A percentile compares a stretch with the other conserved stretches of the same genome.
These are phyloP conservation scores for Podaxis carcinomalis DNA, from an alignment of 768 basidiomycete genomes.

Conservation along the genomic window DNA sequence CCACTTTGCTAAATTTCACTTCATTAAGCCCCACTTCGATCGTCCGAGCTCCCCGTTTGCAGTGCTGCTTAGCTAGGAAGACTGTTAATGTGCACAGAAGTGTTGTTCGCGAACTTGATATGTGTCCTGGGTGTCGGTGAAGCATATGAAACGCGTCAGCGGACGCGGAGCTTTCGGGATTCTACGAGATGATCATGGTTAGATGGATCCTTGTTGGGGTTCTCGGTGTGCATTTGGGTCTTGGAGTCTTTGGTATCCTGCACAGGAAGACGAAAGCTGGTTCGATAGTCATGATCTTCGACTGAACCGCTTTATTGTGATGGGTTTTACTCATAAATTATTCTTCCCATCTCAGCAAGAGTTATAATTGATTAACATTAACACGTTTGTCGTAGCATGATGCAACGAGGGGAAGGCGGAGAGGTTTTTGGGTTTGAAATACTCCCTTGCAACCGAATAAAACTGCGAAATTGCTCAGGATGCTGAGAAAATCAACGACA, in stretches of 20 bases:
- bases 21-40: background rate
- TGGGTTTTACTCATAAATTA: background rate
- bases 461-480: background rate
- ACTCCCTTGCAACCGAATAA: background rate
- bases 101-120: background rate
- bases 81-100: background rate
- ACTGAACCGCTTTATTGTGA: background rate
- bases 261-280: background rate
- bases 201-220: background rate
- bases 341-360: no score
- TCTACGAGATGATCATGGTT: background rate
- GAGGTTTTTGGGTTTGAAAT: background rate
- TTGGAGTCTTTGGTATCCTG: background rate
- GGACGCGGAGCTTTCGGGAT: background rate
- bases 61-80: background rate
- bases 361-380: no score
- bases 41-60: constrained; percentile 4
- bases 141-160: background rate
- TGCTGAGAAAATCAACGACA: background rate
- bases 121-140: background rate
- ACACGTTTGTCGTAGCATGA: no score
- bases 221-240: background rate
- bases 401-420: background rate
- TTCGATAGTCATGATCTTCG: background rate
- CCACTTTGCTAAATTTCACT: background rate